These are phyloP conservation scores for Staphylotrichum tortipilum DNA, from an alignment of 495 filamentous ascomycete species.

Conservation along the genomic window DNA sequence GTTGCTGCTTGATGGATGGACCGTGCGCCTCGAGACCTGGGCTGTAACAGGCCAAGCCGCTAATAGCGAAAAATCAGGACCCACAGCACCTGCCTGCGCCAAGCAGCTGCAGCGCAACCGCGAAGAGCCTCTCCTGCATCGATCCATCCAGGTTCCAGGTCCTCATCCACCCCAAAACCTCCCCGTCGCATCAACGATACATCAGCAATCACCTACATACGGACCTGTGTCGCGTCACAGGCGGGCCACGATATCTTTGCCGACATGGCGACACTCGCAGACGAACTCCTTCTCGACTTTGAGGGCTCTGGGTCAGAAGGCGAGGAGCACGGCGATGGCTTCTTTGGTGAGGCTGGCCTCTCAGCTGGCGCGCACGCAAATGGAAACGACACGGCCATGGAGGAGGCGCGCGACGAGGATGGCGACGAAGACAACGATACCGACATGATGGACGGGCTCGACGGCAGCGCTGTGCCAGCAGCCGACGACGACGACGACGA, in stretches of 20 bases:
- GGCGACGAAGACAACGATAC: constrained; percentile 38
- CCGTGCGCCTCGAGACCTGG: neutral
- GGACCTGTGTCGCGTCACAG: neutral
- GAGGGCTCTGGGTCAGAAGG: constrained; percentile 61
- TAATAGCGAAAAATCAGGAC: neutral
- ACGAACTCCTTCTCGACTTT: constrained; percentile 84
- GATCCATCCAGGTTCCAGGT: no score
- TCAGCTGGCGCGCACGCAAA: constrained; percentile 14
- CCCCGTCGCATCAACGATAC: no score
- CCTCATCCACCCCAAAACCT: no score
- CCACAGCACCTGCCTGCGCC: neutral
- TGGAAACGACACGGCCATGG: constrained; percentile 19
- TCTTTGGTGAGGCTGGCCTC: constrained; percentile 25
- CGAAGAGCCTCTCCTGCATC: no score
- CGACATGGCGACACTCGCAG: constrained; percentile 68
- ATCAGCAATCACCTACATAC: neutral
- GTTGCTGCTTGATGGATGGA: no score
- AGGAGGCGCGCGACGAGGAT: constrained; percentile 28
- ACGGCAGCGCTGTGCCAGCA: constrained; percentile 21
- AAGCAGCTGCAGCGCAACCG: no score
- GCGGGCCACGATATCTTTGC: no score
- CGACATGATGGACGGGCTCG: constrained; percentile 44
- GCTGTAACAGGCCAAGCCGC: neutral
- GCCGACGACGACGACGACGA: constrained; percentile 62
- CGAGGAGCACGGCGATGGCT: constrained; percentile 40